Conservation (phyloP, 345 rosid genomes). For the Pistacia atlantica region DNA sequence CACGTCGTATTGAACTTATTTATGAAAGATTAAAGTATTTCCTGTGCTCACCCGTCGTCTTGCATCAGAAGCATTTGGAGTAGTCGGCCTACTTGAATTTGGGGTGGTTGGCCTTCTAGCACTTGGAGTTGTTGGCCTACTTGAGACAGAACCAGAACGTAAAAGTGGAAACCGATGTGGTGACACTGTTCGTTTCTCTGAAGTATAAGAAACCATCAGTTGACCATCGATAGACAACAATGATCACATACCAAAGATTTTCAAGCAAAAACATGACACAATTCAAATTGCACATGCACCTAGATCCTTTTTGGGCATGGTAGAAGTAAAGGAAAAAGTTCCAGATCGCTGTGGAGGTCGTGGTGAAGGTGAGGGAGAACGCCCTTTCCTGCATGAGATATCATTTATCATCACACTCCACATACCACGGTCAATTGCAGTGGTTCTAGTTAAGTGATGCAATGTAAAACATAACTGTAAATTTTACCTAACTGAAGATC, state of each 20-base stretch:
- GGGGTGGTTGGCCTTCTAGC: conserved; percentile 60
- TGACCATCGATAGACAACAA: neutral
- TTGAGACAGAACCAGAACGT: conserved; percentile 74
- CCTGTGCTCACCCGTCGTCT: conserved; percentile 51
- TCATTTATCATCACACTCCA: neutral
- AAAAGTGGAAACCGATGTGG: conserved; percentile 83
- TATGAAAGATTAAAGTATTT: neutral
- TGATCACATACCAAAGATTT: neutral
- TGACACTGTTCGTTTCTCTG: conserved; percentile 77
- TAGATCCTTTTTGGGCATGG: conserved; percentile 62
- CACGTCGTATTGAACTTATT: neutral
- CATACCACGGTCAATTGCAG: neutral
- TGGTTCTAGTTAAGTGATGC: neutral
- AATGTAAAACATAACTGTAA: neutral
- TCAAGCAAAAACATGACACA: neutral
- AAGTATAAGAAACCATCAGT: conserved; percentile 15
- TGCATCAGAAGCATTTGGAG: conserved; percentile 54
- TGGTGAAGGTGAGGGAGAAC: conserved; percentile 64
- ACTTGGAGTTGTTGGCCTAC: conserved; percentile 68
- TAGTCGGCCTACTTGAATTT: conserved; percentile 45
- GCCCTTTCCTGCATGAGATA: conserved; percentile 53
- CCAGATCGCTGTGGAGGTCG: conserved; percentile 65
- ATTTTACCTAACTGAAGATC: conserved; percentile 54
- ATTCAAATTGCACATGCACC: conserved; percentile 35
- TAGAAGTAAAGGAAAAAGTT: conserved; percentile 74